These are phyloP conservation scores for Haplosporangium gracile DNA, from an alignment of 192 early-diverging fungal species.

Conservation along the genomic window DNA sequence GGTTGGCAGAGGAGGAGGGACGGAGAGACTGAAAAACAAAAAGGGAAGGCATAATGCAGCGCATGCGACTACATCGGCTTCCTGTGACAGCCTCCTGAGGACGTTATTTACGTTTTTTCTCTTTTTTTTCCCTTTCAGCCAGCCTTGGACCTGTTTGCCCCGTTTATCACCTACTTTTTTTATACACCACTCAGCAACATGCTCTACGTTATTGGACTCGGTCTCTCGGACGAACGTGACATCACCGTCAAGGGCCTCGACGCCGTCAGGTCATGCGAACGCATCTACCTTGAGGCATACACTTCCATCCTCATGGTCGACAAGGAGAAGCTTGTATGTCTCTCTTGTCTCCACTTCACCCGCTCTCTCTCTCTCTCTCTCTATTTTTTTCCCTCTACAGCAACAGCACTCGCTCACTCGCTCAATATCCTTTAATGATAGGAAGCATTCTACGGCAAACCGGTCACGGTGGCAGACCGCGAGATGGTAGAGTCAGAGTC, in stretches of 20 bases:
- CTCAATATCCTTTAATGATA: slow-evolving; percentile 22
- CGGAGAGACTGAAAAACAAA: no score
- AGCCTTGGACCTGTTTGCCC: no score
- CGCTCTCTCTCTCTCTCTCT: background rate
- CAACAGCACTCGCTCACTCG: background rate
- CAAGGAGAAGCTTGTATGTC: slow-evolving; percentile 78
- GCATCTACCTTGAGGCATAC: slow-evolving; percentile 96
- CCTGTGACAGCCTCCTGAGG: no score
- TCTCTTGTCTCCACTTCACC: background rate
- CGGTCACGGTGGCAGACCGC: slow-evolving; percentile 91
- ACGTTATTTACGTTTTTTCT: no score
- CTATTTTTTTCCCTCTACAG: background rate
- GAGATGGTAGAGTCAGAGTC: slow-evolving; percentile 97
- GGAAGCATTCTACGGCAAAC: slow-evolving; percentile 92
- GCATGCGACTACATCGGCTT: no score
- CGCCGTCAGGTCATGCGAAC: slow-evolving; percentile 86
- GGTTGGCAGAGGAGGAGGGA: no score
- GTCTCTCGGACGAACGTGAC: slow-evolving; percentile 95
- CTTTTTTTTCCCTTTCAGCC: no score
- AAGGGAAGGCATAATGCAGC: no score
- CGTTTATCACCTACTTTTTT: background rate
- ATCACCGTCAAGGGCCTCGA: slow-evolving; percentile 98
- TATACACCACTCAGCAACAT: slow-evolving; percentile 47
- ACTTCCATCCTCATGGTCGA: slow-evolving; percentile 93
- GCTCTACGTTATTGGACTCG: slow-evolving; percentile 93